Evolutionary conservation across 1,284 basidiomycete species (phyloP).

Genomic region (Puccinia hordei): DNA sequence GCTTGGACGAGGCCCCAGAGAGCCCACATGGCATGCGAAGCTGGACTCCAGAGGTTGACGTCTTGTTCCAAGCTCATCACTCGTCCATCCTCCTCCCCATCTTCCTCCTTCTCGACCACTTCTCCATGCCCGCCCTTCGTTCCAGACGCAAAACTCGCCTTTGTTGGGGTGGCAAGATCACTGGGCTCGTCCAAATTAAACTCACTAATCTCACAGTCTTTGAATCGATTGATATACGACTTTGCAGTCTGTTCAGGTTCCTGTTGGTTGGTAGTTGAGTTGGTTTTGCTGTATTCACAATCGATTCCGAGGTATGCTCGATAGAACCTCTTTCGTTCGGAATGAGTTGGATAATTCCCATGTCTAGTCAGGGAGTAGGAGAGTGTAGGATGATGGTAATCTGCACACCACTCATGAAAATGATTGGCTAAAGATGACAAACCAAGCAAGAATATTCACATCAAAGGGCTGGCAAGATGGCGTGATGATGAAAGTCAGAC

Average conservation of each 20-base stretch:
- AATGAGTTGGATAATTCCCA: slow-evolving; percentile 71
- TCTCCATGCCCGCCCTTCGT: neutral
- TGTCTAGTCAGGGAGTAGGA: slow-evolving; percentile 74
- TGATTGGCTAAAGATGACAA: slow-evolving; percentile 32
- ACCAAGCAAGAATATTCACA: slow-evolving; percentile 70
- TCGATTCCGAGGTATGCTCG: slow-evolving; percentile 69
- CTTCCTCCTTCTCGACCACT: neutral
- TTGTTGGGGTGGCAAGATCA: neutral
- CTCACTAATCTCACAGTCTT: slow-evolving; percentile 26
- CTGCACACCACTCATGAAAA: slow-evolving; percentile 70
- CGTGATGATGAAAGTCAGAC: neutral
- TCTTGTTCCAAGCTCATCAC: slow-evolving; percentile 68
- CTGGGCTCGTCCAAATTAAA: slow-evolving; percentile 17
- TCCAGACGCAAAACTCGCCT: neutral
- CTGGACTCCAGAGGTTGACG: slow-evolving; percentile 80
- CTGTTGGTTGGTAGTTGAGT: neutral
- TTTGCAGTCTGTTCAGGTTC: neutral
- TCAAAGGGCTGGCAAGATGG: neutral
- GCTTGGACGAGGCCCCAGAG: slow-evolving; percentile 90
- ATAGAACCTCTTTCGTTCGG: slow-evolving; percentile 79
- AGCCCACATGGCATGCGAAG: slow-evolving; percentile 84
- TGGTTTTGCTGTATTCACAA: neutral
- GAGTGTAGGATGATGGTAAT: slow-evolving; percentile 72
- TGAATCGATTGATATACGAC: neutral
- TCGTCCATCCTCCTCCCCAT: neutral